A percentile compares a stretch with the other conserved stretches of the same genome.
phyloP scores from a whole-genome alignment of 2,329 filamentous ascomycete genomes.

The Tolypocladium tropicale region DNA sequence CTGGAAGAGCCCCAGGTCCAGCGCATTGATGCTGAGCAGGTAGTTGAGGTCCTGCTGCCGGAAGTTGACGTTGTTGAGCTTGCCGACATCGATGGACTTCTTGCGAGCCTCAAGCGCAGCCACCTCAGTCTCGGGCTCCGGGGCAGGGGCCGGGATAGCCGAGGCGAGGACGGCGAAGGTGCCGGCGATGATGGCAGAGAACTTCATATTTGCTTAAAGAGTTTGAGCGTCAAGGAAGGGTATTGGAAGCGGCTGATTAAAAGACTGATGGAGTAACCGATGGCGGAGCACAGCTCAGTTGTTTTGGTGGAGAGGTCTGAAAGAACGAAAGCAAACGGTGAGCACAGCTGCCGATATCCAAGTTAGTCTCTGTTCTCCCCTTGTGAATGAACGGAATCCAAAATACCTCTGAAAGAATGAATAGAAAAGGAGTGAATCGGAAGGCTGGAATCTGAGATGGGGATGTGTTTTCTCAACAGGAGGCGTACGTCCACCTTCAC shows the following conservation, averaged over 20 bases:
- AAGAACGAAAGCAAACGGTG: constrained; percentile 12
- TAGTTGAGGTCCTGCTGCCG: constrained; percentile 31
- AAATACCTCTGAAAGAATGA: constrained; percentile 1
- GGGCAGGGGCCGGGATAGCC: constrained; percentile 28
- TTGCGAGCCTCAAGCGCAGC: constrained; percentile 25
- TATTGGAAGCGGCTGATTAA: neutral
- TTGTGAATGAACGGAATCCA: neutral
- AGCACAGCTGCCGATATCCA: constrained; percentile 1
- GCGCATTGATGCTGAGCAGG: constrained; percentile 34
- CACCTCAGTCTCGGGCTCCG: constrained; percentile 9
- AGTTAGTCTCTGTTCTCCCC: neutral
- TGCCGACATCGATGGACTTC: constrained; percentile 25
- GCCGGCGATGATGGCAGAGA: constrained; percentile 32
- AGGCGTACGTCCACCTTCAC: neutral
- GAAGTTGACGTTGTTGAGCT: constrained; percentile 30
- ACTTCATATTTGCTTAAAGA: constrained; percentile 35
- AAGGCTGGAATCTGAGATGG: neutral
- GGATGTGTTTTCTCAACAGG: neutral
- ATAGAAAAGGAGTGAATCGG: neutral
- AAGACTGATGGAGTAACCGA: neutral
- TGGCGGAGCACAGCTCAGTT: constrained; percentile 4
- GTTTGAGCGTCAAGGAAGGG: neutral
- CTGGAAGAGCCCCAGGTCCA: constrained; percentile 33
- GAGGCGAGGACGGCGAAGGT: constrained; percentile 32
- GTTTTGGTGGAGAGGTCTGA: constrained; percentile 7